Conservation (phyloP, 192 early-diverging fungal species). For the Oehlia diaphana region DNA sequence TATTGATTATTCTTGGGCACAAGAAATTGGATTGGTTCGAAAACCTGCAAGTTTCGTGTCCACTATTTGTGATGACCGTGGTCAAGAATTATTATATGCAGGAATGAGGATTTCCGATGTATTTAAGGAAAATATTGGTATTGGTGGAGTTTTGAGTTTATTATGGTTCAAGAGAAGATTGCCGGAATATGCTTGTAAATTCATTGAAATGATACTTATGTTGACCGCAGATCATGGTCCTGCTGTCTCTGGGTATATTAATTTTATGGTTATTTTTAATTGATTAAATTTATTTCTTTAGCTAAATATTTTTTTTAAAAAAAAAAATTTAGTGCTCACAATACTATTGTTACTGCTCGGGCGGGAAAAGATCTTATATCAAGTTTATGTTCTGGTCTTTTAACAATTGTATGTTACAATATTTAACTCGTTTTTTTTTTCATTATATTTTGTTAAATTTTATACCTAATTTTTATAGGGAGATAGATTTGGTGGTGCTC, state of each 20-base stretch:
- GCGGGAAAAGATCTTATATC: conserved; percentile 98
- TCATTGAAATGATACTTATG: conserved; percentile 99
- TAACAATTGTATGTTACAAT: conserved; percentile 68
- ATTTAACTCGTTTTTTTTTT: not conserved
- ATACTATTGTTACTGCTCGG: conserved; percentile 90
- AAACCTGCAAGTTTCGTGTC: conserved; percentile 98
- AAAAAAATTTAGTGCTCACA: conserved; percentile 65
- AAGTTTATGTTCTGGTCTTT: conserved; percentile 89
- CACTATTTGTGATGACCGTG: conserved; percentile 98
- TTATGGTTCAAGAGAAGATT: conserved; percentile 99
- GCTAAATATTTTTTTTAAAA: conserved; percentile 42
- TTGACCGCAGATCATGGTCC: conserved; percentile 99
- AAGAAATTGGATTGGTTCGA: conserved; percentile 96
- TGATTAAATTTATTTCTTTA: not conserved
- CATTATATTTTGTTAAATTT: not conserved
- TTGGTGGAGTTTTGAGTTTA: conserved; percentile 94
- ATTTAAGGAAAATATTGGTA: conserved; percentile 98
- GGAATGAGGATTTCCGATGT: conserved; percentile 98
- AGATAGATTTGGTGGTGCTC: conserved; percentile 95
- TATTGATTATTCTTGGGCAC: conserved; percentile 99
- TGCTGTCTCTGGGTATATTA: conserved; percentile 85
- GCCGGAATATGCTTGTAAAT: conserved; percentile 92
- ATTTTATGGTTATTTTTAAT: conserved; percentile 31
- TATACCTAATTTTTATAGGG: conserved; percentile 36
- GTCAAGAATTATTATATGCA: conserved; percentile 97